These are phyloP conservation scores for Echeveria elegans DNA, from an alignment of 164 flowering plant genomes.

Conservation along the genomic window DNA sequence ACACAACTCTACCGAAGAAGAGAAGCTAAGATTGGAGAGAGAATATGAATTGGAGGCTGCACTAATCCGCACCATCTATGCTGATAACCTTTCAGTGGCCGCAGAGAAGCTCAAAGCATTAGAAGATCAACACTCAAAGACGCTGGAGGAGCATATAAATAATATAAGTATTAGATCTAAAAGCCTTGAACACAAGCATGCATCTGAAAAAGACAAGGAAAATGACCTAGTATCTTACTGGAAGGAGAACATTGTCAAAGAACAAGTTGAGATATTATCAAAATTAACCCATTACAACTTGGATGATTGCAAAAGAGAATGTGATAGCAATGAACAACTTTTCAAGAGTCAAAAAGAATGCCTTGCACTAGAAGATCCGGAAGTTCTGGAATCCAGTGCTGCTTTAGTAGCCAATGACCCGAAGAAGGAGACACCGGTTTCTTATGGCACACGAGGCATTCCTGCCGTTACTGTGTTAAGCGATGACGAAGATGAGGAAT, in stretches of 20 bases:
- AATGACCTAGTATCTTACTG: constrained; percentile 17
- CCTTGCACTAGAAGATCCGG: not conserved
- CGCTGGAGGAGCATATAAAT: constrained; percentile 25
- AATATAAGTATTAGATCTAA: constrained; percentile 22
- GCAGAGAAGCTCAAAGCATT: constrained; percentile 39
- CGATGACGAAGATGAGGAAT: no score
- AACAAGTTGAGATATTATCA: not conserved
- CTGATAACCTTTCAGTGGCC: constrained; percentile 16
- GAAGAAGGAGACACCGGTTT: no score
- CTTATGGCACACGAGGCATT: no score
- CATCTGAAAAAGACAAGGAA: constrained; percentile 26
- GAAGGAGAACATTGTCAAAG: constrained; percentile 23
- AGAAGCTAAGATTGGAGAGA: constrained; percentile 27
- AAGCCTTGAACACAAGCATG: constrained; percentile 30
- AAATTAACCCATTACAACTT: not conserved
- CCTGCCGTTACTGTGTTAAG: no score
- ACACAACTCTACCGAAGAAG: constrained; percentile 19
- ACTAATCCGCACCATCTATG: constrained; percentile 25
- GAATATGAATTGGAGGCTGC: constrained; percentile 23
- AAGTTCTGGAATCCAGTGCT: not conserved
- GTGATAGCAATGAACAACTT: not conserved
- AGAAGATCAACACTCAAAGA: constrained; percentile 26
- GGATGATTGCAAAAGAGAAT: not conserved
- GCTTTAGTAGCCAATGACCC: no score
- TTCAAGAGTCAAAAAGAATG: not conserved